Percentiles rank a stretch among this genome's conserved stretches.
These are phyloP conservation scores for Datisca glomerata DNA, from an alignment of 306 rosid species.

Conservation along the genomic window DNA sequence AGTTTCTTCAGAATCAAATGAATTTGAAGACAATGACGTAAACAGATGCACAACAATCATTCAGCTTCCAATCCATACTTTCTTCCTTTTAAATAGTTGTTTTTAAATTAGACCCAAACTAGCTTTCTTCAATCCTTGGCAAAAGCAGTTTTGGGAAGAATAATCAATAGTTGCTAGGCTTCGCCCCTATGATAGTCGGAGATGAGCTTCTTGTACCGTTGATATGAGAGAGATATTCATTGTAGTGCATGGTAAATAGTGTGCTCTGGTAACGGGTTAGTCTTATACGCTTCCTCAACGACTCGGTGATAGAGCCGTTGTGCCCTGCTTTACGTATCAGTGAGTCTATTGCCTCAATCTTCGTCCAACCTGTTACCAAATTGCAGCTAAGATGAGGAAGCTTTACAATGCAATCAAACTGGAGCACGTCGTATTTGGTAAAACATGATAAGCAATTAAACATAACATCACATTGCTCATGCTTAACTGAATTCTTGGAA, in stretches of 20 bases:
- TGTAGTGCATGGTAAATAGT: constrained; percentile 55
- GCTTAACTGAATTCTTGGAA: too few relatives aligned
- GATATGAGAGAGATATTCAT: constrained; percentile 61
- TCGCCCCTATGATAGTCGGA: constrained; percentile 40
- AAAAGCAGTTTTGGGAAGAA: constrained; percentile 16
- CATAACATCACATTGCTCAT: background rate
- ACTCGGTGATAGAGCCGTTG: constrained; percentile 49
- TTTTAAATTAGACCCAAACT: constrained; percentile 17
- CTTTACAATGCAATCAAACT: too few relatives aligned
- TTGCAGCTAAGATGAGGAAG: background rate
- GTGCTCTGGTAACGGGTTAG: constrained; percentile 93
- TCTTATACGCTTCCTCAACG: constrained; percentile 36
- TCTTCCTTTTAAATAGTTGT: constrained; percentile 12
- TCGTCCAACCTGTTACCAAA: constrained; percentile 70
- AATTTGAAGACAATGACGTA: constrained; percentile 34
- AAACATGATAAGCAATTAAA: background rate
- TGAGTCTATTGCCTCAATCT: constrained; percentile 76
- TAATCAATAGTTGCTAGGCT: constrained; percentile 29
- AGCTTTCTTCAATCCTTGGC: constrained; percentile 18
- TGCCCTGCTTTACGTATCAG: constrained; percentile 81
- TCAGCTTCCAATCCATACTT: constrained; percentile 20
- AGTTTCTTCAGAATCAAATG: constrained; percentile 43
- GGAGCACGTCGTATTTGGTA: too few relatives aligned
- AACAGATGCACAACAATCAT: constrained; percentile 17
- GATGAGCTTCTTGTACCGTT: constrained; percentile 52